phyloP scores from a whole-genome alignment of 768 basidiomycete species.

The Pleurotus cornucopiae region DNA sequence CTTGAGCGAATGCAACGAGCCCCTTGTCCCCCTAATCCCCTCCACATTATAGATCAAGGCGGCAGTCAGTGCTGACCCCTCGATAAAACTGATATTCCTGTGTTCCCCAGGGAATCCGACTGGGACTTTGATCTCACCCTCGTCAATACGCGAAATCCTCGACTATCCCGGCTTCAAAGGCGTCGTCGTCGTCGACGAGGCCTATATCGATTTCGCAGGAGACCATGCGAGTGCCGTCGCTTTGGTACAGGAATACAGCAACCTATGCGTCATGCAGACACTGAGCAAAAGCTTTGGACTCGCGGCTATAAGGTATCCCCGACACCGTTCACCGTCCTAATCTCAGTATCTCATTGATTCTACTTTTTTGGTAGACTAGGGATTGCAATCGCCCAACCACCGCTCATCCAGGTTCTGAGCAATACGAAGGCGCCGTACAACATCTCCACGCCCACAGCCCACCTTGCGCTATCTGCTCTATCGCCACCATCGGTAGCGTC shows the following conservation, averaged over 20 bases:
- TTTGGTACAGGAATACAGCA: conserved; percentile 77
- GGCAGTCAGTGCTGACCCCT: conserved; percentile 61
- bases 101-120: conserved; percentile 98
- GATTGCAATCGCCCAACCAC: conserved; percentile 84
- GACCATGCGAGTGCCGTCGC: conserved; percentile 57
- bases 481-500: conserved; percentile 52
- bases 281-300: conserved; percentile 95
- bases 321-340: neutral
- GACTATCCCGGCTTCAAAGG: conserved; percentile 84
- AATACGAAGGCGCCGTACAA: conserved; percentile 99
- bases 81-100: conserved; percentile 88
- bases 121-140: conserved; percentile 77
- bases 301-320: conserved; percentile 83
- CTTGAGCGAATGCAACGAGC: too few species aligned
- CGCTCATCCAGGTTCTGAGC: conserved; percentile 83
- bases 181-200: conserved; percentile 92
- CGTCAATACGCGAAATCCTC: conserved; percentile 62
- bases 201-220: conserved; percentile 91
- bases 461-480: conserved; percentile 76
- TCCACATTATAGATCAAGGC: conserved; percentile 54
- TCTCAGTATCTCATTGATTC: neutral
- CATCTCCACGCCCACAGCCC: conserved; percentile 85
- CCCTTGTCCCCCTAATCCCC: too few species aligned
- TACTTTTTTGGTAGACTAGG: conserved; percentile 58
- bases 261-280: conserved; percentile 94